Conservation (phyloP, 1,284 basidiomycete species). For the Marasmius oreades region DNA sequence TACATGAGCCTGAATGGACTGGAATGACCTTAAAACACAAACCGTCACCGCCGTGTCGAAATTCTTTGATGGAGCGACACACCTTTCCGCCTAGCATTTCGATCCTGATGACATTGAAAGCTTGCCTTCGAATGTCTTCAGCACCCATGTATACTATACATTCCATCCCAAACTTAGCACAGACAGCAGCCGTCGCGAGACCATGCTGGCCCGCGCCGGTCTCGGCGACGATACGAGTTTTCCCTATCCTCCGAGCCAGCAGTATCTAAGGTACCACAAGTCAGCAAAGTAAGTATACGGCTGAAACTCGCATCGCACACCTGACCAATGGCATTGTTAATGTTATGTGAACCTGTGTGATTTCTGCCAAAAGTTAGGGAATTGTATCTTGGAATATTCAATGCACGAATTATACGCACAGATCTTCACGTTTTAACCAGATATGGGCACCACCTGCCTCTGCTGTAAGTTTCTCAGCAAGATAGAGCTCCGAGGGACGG, state of each 20-base stretch:
- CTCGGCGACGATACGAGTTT: slow-evolving; percentile 97
- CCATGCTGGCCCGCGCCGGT: slow-evolving; percentile 99
- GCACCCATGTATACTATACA: slow-evolving; percentile 98
- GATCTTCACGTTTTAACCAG: slow-evolving; percentile 97
- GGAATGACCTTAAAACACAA: slow-evolving; percentile 67
- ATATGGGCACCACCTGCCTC: slow-evolving; percentile 87
- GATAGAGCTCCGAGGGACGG: slow-evolving; percentile 72
- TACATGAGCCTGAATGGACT: slow-evolving; percentile 92
- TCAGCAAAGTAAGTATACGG: neutral
- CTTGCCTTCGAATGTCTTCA: slow-evolving; percentile 94
- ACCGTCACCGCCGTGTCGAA: slow-evolving; percentile 6
- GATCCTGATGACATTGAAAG: slow-evolving; percentile 97
- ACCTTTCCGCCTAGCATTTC: slow-evolving; percentile 95
- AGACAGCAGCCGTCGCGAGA: slow-evolving; percentile 97
- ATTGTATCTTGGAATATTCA: neutral
- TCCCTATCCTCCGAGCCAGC: slow-evolving; percentile 88
- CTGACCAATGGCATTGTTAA: slow-evolving; percentile 94
- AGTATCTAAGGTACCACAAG: slow-evolving; percentile 63
- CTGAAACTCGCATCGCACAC: slow-evolving; percentile 30
- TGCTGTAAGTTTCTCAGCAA: slow-evolving; percentile 73
- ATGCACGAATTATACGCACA: slow-evolving; percentile 46
- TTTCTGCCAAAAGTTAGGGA: slow-evolving; percentile 48
- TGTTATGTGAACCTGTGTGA: slow-evolving; percentile 97
- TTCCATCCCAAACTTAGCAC: slow-evolving; percentile 94
- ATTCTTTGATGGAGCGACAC: neutral